Base-by-base conservation (phyloP, 345 rosid genomes). In the Populus nigra region DNA sequence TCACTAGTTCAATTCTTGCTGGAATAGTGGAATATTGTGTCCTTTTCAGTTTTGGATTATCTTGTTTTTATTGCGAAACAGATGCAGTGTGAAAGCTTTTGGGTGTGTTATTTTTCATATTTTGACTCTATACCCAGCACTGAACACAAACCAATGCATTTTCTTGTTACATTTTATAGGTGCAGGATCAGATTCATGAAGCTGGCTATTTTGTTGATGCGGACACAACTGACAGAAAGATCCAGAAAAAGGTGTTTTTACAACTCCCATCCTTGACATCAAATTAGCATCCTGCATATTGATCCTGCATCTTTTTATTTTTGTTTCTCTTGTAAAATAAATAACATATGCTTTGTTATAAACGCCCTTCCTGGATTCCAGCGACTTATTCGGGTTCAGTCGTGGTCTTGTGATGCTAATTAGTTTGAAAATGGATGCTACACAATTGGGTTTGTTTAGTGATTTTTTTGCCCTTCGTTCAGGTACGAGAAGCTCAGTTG, bases 401-500 rank as follows among this genome's bases (percentile, higher is more conserved):
- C 23, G 63, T 57, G 29, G 63, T 57, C 63, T 57, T 57, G 25
- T 25, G 1, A 1, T n/a, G 15, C 15, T n/a, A n/a, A 1, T 57
- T 57, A 57, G 10, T 57, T 25, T 23, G 25, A n/a, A n/a, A 22
- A n/a, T 57, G 29, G 63, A n/a, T 57, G 29, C 63, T 57, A 57
- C 63, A n/a, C 15, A 4, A 67, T 67, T 67, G 11, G 45, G 43
- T 67, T 69, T 45, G 50, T 13, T 77, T n/a, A 38, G 65, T 84
- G 71, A 82, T 62, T 25, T 11, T 12, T 80, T 72, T 41, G 78
- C 68, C 68, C 25, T 75, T 38, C 59, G 63, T 86, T 65, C 88
- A 96, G 99, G 87, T 96, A 22, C 87, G 94, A 65, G 97, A 96
- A 89, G 99, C 99, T 80, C 98, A 93, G 87, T 74, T 90, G 78